Evolutionary conservation across 768 basidiomycete species (phyloP), one percentile per base, ranked within the genome.

Genomic region (Lentinula sp.): DNA sequence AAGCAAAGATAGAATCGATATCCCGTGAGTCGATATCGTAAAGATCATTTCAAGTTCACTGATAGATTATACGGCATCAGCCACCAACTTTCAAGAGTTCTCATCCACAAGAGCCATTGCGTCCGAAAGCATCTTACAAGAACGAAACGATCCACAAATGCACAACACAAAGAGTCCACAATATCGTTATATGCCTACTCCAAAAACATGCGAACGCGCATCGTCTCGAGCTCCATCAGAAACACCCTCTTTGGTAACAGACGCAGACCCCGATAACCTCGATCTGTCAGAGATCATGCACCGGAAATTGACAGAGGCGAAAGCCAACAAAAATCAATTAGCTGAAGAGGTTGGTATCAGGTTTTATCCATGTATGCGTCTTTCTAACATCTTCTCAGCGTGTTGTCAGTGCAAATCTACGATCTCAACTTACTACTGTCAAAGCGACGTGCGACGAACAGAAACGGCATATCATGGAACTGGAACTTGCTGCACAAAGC

Each of bases 261-360:
- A 59, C 18, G 45, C 57, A 15, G 64, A 68, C 49, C 53, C 52
- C 28, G 66, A 66, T 36, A 66, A 66, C 45, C 61, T 63, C 15
- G 67, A 66, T 60, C 62, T 68, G 46, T 66, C 66, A 16, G 63
- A 67, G 49, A 48, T 67, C 32, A 64, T 68, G 64, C 60, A 59
- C 42, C 63, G 66, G 20, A 66, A 63, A 33, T 59, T 70, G 61
- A 66, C 62, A 12, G 69, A 70, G 46, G 62, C 64, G n/a, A 65
- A 65, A 33, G 16, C 66, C 13, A 52, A 66, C 28, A 70, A 70
- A 57, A 39, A 63, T 9, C 66, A 70, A 60, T 64, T 70, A 23
- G 64, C 65, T 15, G 67, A 70, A 60, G 63, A 70, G 61, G 69
- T 68, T n/a, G 28, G 68, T 57, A 49, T 48, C 39, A 28, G 13